Evolutionary conservation across 495 filamentous ascomycete species (phyloP).

Genomic region (Rhypophila decipiens): DNA sequence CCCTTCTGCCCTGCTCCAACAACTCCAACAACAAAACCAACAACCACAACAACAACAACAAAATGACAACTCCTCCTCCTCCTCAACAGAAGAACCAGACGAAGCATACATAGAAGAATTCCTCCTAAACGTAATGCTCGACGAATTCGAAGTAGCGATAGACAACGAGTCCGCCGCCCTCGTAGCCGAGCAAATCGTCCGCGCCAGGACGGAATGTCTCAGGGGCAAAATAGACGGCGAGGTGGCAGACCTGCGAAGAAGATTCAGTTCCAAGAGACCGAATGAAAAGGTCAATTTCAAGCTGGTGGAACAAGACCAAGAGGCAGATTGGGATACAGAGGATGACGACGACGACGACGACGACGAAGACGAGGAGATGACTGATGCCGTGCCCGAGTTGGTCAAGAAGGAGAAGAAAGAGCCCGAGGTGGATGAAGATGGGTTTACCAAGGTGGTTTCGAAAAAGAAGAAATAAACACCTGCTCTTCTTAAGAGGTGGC

Average conservation of each 20-base stretch:
- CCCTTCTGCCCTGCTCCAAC: conserved; percentile 4
- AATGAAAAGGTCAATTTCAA: conserved; percentile 46
- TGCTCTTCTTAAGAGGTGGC: too few species aligned
- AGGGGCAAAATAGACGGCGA: conserved; percentile 60
- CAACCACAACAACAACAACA: conserved; percentile 1
- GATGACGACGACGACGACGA: conserved; percentile 47
- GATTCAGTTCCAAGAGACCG: neutral
- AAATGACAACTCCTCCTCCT: neutral
- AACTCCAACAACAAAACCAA: conserved; percentile 4
- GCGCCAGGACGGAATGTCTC: conserved; percentile 52
- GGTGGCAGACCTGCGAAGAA: conserved; percentile 58
- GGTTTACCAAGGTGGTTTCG: conserved; percentile 76
- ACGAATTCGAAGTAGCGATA: conserved; percentile 87
- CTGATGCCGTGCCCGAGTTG: conserved; percentile 49
- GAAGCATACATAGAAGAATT: conserved; percentile 76
- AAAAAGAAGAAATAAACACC: conserved; percentile 60
- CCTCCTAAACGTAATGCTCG: conserved; percentile 81
- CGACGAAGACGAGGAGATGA: conserved; percentile 68
- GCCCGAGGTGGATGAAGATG: conserved; percentile 86
- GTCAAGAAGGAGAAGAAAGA: conserved; percentile 54
- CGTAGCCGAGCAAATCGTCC: conserved; percentile 67
- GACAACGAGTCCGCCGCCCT: conserved; percentile 80
- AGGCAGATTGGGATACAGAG: conserved; percentile 50
- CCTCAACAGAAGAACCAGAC: conserved; percentile 53
- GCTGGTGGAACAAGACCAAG: conserved; percentile 54